Evolutionary conservation across 345 rosid species (phyloP).

Genomic region (Physaria fendleri): DNA sequence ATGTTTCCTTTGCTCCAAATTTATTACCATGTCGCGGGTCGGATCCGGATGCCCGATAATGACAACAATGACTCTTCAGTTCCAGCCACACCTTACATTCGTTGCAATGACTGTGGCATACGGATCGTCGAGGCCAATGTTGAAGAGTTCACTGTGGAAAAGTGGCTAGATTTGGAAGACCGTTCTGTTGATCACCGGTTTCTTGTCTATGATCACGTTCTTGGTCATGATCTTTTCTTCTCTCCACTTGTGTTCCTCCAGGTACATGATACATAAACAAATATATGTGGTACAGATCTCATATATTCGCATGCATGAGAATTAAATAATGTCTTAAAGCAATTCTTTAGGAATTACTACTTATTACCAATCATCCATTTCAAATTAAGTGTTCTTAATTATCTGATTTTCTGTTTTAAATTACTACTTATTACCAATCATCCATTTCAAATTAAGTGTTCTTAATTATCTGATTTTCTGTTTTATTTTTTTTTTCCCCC

Average conservation of each 20-base stretch:
- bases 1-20: conserved; percentile 39
- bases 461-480: too few species aligned
- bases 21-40: conserved; percentile 40
- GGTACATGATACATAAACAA: conserved; percentile 36
- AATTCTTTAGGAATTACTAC: background rate
- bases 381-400: background rate
- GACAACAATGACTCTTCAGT: conserved; percentile 27
- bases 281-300: background rate
- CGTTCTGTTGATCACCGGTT: conserved; percentile 23
- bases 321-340: background rate
- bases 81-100: conserved; percentile 37
- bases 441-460: too few species aligned
- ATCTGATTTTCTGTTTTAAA: too few species aligned
- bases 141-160: conserved; percentile 40
- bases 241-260: conserved; percentile 64
- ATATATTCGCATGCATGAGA: background rate
- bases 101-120: conserved; percentile 76
- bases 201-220: conserved; percentile 38
- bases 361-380: background rate
- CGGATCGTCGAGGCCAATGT: conserved; percentile 51
- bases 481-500: too few species aligned
- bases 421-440: too few species aligned
- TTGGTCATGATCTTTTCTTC: conserved; percentile 74
- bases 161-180: conserved; percentile 36
- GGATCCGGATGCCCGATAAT: conserved; percentile 45